Base-by-base conservation (phyloP, 306 rosid species). In the Psophocarpus tetragonolobus region DNA sequence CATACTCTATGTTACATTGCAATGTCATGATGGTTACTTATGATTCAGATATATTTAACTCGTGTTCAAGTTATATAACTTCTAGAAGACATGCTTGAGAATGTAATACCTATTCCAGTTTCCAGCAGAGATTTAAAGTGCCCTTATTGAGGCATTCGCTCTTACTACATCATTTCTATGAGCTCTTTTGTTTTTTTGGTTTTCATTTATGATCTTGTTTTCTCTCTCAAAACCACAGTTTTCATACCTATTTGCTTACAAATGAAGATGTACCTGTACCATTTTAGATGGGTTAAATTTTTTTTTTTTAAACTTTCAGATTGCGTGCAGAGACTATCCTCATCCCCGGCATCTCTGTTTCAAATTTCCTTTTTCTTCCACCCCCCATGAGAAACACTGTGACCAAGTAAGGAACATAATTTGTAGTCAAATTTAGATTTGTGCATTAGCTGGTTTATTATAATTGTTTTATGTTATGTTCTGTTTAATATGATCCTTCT, bases 291-390 rank as follows among this genome's bases (percentile, higher is more conserved):
- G 38, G 74, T 69, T 54, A 38, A n/a, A n/a, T 68, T 76, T 70
- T 47, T 71, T 75, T 61, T 26, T 54, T 83, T 45, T 74, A 64
- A 12, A 38, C 57, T 80, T 74, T 82, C 91, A 93, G 97, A 62
- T 91, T 84, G 97, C 98, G 4, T 93, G 98, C 84, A 88, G 95
- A 83, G 98, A 93, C 82, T 93, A 75, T 47, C 93, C 98, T 84
- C 98, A 93, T 87, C 62, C 97, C 8, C 88, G 95, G 9, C 97
- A 93, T 89, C 92, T 81, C 54, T 91, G 98, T 78, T 91, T 68
- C 18, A 87, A 61, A 10, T 90, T 89, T 76, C 90, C 93, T 32
- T 93, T 85, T 77, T 61, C 79, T 65, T 84, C 91, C 62, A 85
- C 90, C 9, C 84, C 87, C 8, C 95, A 91, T 24, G 86, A 81